Evolutionary conservation across 768 basidiomycete genomes (phyloP).

Genomic region (Serendipita sp.): DNA sequence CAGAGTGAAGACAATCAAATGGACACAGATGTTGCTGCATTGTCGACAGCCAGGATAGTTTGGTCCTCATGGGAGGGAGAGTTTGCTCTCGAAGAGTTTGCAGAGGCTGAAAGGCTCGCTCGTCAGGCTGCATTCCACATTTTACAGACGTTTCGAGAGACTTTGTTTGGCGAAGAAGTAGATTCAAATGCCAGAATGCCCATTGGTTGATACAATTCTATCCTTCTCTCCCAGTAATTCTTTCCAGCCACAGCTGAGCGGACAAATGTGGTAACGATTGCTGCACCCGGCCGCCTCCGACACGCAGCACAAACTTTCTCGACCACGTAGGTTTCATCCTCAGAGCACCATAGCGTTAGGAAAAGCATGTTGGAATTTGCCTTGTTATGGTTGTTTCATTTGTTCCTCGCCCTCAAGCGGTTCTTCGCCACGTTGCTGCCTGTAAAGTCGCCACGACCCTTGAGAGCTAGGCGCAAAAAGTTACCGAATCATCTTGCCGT

Average conservation of each 20-base stretch:
- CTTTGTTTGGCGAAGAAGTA: not conserved
- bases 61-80: not conserved
- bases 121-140: not conserved
- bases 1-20: not conserved
- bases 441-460: slow-evolving; percentile 27
- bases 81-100: not conserved
- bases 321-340: not conserved
- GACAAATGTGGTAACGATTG: too few species aligned
- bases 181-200: not conserved
- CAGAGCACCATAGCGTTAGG: not conserved
- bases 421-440: not conserved
- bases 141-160: not conserved
- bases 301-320: not conserved
- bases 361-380: not conserved
- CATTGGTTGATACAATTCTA: not conserved
- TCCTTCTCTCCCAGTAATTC: too few species aligned
- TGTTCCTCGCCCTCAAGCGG: slow-evolving; percentile 1
- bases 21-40: not conserved
- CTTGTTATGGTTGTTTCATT: not conserved
- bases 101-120: not conserved
- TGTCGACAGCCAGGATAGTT: not conserved
- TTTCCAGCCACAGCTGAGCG: too few species aligned
- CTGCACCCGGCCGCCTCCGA: not conserved
- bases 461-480: slow-evolving; percentile 38
- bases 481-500: slow-evolving; percentile 53